Conservation (phyloP, 2,329 filamentous ascomycete genomes). For the Fusarium sp. region DNA sequence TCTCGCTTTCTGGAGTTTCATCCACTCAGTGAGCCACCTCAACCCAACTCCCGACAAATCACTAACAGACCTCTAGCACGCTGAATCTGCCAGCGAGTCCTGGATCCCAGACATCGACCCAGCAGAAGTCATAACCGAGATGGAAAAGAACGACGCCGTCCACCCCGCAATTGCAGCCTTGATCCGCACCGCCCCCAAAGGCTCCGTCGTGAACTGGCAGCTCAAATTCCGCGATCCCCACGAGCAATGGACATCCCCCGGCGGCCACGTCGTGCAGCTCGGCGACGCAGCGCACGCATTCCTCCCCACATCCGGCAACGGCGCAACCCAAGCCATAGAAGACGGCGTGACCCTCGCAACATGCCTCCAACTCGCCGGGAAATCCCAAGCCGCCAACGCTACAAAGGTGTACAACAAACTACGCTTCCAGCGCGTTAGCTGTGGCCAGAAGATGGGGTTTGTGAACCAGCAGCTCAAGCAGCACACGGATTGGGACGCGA, state of each 20-base stretch:
- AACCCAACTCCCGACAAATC: accelerated
- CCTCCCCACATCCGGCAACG: conserved; percentile 24
- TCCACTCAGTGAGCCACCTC: conserved; percentile 7
- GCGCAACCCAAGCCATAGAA: conserved; percentile 27
- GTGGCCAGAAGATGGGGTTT: conserved; percentile 24
- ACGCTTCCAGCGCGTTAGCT: conserved; percentile 12
- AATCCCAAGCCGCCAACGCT: conserved; percentile 16
- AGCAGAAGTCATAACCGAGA: conserved; percentile 16
- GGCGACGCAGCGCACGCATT: conserved; percentile 30
- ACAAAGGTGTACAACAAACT: conserved; percentile 22
- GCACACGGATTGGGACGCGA: conserved; percentile 28
- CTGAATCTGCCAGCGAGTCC: conserved; percentile 23
- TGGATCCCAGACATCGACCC: conserved; percentile 28
- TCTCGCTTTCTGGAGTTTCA: conserved; percentile 31
- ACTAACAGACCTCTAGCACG: neutral
- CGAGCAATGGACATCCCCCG: conserved; percentile 30
- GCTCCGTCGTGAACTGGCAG: conserved; percentile 31
- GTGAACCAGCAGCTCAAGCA: conserved; percentile 34
- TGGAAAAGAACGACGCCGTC: conserved; percentile 30
- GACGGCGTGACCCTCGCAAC: conserved; percentile 28
- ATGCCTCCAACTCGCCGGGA: conserved; percentile 11
- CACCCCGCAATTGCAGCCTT: conserved; percentile 24
- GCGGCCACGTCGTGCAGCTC: conserved; percentile 24
- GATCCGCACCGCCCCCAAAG: conserved; percentile 27
- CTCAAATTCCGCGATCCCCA: conserved; percentile 32